Evolutionary conservation across 1,284 basidiomycete species (phyloP), one percentile per base, ranked within the genome.

Genomic region (Tylopilus sp.): DNA sequence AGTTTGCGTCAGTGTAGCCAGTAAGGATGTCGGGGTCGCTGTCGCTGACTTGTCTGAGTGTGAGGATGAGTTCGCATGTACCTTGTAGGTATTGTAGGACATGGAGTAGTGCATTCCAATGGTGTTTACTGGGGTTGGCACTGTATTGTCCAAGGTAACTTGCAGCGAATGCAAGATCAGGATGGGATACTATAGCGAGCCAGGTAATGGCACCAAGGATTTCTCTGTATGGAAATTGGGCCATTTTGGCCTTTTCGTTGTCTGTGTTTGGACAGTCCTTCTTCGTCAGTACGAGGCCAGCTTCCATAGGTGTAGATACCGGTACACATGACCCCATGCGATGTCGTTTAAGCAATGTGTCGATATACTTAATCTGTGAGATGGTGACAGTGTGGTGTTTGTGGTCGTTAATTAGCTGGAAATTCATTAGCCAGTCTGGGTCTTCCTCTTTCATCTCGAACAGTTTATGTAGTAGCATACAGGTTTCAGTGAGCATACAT

Each of bases 91-190:
- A 50, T 3, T 27, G 19, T 50, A 50, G 48, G 21, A 65, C 52
- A 4, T 23, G 25, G 1, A 63, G 41, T 1, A 65, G 34, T 3
- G 55, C 55, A 1, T 48, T 64, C 68, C 62, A 71, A 48, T 71
- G 68, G 1, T 17, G 6, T 17, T 62, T 66, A 1, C 70, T 54
- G 8, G 65, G 68, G 12, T 70, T 70, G 1, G 54, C 55, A 27
- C 63, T 65, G 25, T 25, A 71, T 33, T 65, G 69, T 3, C 66
- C 62, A 8, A 68, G 64, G 3, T 64, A 21, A 16, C 67, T 68
- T 23, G 27, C 17, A 2, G 61, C 7, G 4, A 48, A 70, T 0
- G 57, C 29, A 8, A 70, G 64, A 14, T 70, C 48, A 2, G 67
- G 67, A 1, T 8, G 19, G 5, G 27, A 19, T n/a, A 45, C 42